These are phyloP conservation scores for Diaporthe citri DNA, from an alignment of 2,329 filamentous ascomycete genomes.

Conservation along the genomic window DNA sequence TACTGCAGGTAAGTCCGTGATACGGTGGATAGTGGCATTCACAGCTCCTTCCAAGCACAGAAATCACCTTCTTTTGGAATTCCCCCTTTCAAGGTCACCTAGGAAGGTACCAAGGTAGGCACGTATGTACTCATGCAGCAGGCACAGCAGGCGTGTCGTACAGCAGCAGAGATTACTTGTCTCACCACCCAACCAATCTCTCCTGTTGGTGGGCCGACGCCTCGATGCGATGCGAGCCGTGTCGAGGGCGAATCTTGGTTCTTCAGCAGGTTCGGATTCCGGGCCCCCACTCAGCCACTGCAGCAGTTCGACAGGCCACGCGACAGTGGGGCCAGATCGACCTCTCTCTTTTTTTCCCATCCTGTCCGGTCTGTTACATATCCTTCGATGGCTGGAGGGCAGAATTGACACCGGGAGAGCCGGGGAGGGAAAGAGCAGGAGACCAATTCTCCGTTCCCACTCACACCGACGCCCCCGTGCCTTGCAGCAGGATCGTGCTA, in stretches of 20 bases:
- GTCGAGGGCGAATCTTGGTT: constrained; percentile 11
- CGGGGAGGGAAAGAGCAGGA: background rate
- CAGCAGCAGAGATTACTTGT: background rate
- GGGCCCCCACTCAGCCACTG: constrained; percentile 16
- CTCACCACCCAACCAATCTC: constrained; percentile 21
- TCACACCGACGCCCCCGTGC: constrained; percentile 13
- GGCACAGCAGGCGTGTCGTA: background rate
- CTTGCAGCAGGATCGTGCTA: constrained; percentile 26
- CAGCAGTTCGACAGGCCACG: constrained; percentile 11
- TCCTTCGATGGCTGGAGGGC: background rate
- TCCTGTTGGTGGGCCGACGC: constrained; percentile 24
- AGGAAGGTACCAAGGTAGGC: background rate
- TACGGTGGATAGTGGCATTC: too few species aligned
- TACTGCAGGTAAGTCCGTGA: too few species aligned
- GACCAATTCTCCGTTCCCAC: constrained; percentile 12
- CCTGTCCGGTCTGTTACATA: background rate
- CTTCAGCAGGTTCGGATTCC: background rate
- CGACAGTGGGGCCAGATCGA: constrained; percentile 20
- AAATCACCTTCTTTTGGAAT: too few species aligned
- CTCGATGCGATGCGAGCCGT: constrained; percentile 10
- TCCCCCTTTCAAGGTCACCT: too few species aligned
- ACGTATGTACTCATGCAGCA: background rate
- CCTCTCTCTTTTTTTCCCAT: background rate
- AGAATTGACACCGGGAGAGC: background rate
- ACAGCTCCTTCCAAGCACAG: too few species aligned